These are phyloP conservation scores for Nakaseomyces delphensis DNA, from an alignment of 1,139 yeast genomes.

Conservation along the genomic window DNA sequence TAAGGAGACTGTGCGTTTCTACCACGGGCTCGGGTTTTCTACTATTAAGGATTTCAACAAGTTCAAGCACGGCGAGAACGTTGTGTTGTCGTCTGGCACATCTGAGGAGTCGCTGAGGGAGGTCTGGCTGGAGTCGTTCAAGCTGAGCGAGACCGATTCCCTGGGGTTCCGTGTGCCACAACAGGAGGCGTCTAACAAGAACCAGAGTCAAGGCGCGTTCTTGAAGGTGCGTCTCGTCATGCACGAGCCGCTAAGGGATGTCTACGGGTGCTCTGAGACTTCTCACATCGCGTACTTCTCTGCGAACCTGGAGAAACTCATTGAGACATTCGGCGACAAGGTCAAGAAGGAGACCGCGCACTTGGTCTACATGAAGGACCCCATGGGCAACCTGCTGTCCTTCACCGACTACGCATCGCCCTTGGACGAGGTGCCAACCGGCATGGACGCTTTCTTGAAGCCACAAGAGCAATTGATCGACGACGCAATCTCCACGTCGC, in stretches of 20 bases:
- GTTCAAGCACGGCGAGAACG: slow-evolving; percentile 32
- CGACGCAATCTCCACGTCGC: slow-evolving; percentile 16
- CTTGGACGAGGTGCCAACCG: slow-evolving; percentile 30
- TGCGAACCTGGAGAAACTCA: slow-evolving; percentile 38
- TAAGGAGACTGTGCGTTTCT: slow-evolving; percentile 43
- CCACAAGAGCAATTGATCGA: slow-evolving; percentile 10
- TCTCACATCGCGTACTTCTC: slow-evolving; percentile 42
- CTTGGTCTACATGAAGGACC: slow-evolving; percentile 39
- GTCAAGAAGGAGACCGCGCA: slow-evolving; percentile 25
- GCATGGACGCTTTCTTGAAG: slow-evolving; percentile 28
- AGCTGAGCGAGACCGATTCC: slow-evolving; percentile 43
- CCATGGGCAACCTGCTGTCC: slow-evolving; percentile 45
- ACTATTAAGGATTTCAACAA: slow-evolving; percentile 46
- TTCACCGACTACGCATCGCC: slow-evolving; percentile 37
- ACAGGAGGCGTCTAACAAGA: slow-evolving; percentile 42
- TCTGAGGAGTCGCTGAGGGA: slow-evolving; percentile 59
- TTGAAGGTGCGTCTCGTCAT: slow-evolving; percentile 51
- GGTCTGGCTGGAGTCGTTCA: slow-evolving; percentile 63
- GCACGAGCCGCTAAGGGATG: slow-evolving; percentile 28
- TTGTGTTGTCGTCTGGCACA: slow-evolving; percentile 39
- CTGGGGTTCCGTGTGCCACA: slow-evolving; percentile 47
- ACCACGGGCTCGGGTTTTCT: slow-evolving; percentile 49
- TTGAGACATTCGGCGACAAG: slow-evolving; percentile 31
- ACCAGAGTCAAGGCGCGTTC: slow-evolving; percentile 47
- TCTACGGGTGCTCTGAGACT: slow-evolving; percentile 30